These are phyloP conservation scores for Botryococcus braunii DNA, from an alignment of 163 green algal species.

Conservation along the genomic window DNA sequence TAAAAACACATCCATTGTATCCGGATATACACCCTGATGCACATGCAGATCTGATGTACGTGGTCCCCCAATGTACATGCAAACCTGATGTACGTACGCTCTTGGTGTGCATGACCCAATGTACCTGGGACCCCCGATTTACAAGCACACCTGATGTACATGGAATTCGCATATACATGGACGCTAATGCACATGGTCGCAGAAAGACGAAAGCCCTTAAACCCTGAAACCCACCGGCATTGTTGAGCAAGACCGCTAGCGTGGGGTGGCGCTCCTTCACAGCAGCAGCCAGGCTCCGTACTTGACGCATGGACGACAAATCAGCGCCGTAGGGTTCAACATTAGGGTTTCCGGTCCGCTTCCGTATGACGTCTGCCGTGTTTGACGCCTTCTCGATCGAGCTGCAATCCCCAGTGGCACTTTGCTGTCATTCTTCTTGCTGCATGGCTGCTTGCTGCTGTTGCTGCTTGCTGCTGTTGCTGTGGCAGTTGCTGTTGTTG, in stretches of 20 bases:
- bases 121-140: not conserved
- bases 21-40: too few species aligned
- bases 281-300: conserved; percentile 29
- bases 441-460: too few species aligned
- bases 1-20: too few species aligned
- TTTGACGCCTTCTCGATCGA: too few species aligned
- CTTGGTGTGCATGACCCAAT: not conserved
- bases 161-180: not conserved
- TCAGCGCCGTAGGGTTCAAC: conserved; percentile 28
- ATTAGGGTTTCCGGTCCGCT: too few species aligned
- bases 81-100: not conserved
- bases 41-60: not conserved
- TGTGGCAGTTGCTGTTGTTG: too few species aligned
- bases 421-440: too few species aligned
- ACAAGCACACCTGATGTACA: not conserved
- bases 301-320: conserved; percentile 29
- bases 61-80: not conserved
- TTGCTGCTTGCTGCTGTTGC: too few species aligned
- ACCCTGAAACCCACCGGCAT: conserved; percentile 30
- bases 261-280: conserved; percentile 25
- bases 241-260: conserved; percentile 43
- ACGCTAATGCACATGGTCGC: not conserved
- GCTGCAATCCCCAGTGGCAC: too few species aligned
- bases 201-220: not conserved
- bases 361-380: too few species aligned